phyloP scores from a whole-genome alignment of 2,329 filamentous ascomycete genomes.

The Elsinoe necatrix region DNA sequence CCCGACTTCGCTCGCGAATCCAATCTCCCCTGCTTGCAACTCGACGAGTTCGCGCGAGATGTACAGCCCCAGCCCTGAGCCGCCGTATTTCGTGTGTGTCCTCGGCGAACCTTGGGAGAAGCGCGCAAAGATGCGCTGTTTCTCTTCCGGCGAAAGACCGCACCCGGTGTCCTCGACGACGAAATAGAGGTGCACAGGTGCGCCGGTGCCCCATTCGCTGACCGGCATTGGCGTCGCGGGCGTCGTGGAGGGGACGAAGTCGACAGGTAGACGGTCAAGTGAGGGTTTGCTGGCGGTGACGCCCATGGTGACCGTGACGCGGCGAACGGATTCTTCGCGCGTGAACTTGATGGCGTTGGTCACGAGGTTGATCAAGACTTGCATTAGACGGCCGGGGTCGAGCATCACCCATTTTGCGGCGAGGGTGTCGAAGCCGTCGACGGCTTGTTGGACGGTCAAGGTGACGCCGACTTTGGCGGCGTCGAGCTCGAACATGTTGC shows the following conservation, averaged over 20 bases:
- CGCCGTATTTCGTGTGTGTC: slow-evolving; percentile 62
- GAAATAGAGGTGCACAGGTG: slow-evolving; percentile 31
- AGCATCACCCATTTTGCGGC: slow-evolving; percentile 23
- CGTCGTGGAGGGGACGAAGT: slow-evolving; percentile 20
- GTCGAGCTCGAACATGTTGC: slow-evolving; percentile 30
- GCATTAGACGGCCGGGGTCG: slow-evolving; percentile 26
- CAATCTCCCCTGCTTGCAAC: slow-evolving; percentile 12
- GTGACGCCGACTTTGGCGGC: slow-evolving; percentile 24
- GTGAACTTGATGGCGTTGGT: slow-evolving; percentile 25
- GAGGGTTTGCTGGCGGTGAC: slow-evolving; percentile 18
- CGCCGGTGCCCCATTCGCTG: slow-evolving; percentile 23
- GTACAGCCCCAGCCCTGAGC: slow-evolving; percentile 61
- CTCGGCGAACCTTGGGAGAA: slow-evolving; percentile 61
- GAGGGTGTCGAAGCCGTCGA: slow-evolving; percentile 10
- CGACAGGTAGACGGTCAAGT: slow-evolving; percentile 20
- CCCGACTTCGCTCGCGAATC: slow-evolving; percentile 2
- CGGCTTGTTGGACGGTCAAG: slow-evolving; percentile 16
- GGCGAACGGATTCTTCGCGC: slow-evolving; percentile 9
- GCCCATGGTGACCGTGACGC: slow-evolving; percentile 14
- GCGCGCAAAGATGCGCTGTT: slow-evolving; percentile 51
- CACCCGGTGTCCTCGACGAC: slow-evolving; percentile 31
- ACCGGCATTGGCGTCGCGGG: slow-evolving; percentile 14
- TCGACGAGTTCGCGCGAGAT: slow-evolving; percentile 48
- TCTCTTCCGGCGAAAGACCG: slow-evolving; percentile 33
- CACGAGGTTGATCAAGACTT: slow-evolving; percentile 28